Evolutionary conservation across 1,284 basidiomycete species (phyloP), one percentile per base, ranked within the genome.

Genomic region (Sporisorium graminicola): DNA sequence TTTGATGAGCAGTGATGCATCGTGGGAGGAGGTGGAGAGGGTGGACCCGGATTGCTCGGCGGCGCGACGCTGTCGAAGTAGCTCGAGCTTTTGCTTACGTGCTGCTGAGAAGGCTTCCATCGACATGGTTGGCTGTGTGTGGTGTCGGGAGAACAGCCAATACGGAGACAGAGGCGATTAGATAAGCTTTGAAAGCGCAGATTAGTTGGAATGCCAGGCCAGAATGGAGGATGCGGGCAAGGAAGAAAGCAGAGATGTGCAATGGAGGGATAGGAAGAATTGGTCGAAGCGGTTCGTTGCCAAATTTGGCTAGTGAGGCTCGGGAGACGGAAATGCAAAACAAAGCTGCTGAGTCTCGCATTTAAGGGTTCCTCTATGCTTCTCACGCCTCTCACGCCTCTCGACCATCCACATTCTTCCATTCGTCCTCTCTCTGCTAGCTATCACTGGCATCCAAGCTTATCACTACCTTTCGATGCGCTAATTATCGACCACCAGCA

Each of bases 41-140:
- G 43, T 16, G 29, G 35, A 12, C 18, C 55, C 55, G 14, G 55
- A 46, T 42, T 79, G 76, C 51, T 83, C 80, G 31, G 77, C 71
- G 2, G 90, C 90, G 83, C 94, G 95, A 71, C 91, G 89, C 84
- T 90, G 91, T 73, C 92, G 90, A 46, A 98, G 89, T 1, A 94
- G 93, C 44, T 91, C 87, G 3, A 98, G 88, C 68, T 94, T 91
- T 58, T 91, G 91, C 86, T 95, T 96, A 55, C 95, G 90, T n/a
- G 91, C 91, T 75, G 94, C 92, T 10, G 93, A 91, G 9, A 91
- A 91, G 74, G 92, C 92, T 67, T 91, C 92, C 51, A 98, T 60
- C 18, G 65, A 71, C 69, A 72, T 75, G 43, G 9, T 62, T 44
- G 42, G 35, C 35, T 37, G 35, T 10, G 5, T 37, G 3, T 37